A percentile compares a stretch with the other conserved stretches of the same genome.
Conservation (phyloP, 257 asterid species). For the Schizonepeta tenuifolia region DNA sequence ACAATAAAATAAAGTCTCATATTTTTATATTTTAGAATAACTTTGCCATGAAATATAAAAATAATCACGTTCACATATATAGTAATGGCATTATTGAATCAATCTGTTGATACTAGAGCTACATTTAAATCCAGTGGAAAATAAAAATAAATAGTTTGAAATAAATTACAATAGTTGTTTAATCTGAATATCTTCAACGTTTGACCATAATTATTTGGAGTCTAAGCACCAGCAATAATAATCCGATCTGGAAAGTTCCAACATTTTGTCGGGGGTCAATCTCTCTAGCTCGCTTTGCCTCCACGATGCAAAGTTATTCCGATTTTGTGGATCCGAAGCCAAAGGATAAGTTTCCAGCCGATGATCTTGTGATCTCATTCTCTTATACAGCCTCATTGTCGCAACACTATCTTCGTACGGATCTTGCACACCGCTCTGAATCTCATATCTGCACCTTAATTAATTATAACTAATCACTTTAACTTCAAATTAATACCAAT, state of each 20-base stretch:
- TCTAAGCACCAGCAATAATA: conserved; percentile 93
- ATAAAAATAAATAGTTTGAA: conserved; percentile 12
- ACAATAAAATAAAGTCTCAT: neutral
- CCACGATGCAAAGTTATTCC: conserved; percentile 69
- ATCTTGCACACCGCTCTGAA: conserved; percentile 79
- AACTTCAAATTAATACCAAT: no score
- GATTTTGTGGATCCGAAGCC: conserved; percentile 72
- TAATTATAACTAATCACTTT: neutral
- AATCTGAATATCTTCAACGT: neutral
- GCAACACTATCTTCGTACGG: conserved; percentile 92
- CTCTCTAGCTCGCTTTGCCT: conserved; percentile 85
- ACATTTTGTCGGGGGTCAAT: conserved; percentile 72
- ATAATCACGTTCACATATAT: neutral
- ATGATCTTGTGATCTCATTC: conserved; percentile 79
- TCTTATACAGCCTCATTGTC: conserved; percentile 69
- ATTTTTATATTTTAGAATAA: neutral
- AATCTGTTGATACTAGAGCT: neutral
- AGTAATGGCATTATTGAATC: conserved; percentile 8
- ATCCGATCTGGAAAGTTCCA: conserved; percentile 80
- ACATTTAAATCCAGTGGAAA: conserved; percentile 11
- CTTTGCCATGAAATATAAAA: neutral
- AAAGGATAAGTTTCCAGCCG: conserved; percentile 58
- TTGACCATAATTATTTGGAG: conserved; percentile 36
- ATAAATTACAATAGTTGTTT: neutral
- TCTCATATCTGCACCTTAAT: conserved; percentile 63